Evolutionary conservation across 225 moss, liverwort and hornwort species (phyloP).

Genomic region (Marchantia polymorpha): DNA sequence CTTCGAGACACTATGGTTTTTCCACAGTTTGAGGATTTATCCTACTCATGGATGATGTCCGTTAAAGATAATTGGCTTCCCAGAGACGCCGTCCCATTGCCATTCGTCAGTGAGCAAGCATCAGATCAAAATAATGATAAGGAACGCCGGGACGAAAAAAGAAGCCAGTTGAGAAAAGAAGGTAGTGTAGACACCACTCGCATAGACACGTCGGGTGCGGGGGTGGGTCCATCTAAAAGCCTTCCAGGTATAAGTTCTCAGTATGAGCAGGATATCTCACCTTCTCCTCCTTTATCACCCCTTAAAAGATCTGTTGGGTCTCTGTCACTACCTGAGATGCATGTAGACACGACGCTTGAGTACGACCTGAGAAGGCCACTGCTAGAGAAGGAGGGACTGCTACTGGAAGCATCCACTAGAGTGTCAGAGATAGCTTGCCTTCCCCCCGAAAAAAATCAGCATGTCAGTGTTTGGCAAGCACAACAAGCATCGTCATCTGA

Average conservation of each 20-base stretch:
- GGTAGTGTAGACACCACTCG: conserved; percentile 43
- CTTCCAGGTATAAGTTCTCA: conserved; percentile 40
- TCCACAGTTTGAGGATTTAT: conserved; percentile 70
- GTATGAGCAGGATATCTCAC: conserved; percentile 19
- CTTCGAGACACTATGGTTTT: conserved; percentile 74
- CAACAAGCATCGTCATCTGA: conserved; percentile 40
- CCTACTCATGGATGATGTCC: conserved; percentile 76
- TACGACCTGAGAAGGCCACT: conserved; percentile 52
- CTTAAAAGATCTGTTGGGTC: conserved; percentile 31
- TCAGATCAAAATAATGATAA: conserved; percentile 44
- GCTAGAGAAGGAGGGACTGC: conserved; percentile 30
- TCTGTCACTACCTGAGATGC: conserved; percentile 29
- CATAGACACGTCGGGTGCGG: conserved; percentile 32
- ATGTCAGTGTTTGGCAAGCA: neutral
- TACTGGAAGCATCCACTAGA: conserved; percentile 18
- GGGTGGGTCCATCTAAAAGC: conserved; percentile 43
- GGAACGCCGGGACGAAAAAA: conserved; percentile 38
- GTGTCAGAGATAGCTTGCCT: conserved; percentile 31
- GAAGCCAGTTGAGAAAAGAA: conserved; percentile 37
- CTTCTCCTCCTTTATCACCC: conserved; percentile 29
- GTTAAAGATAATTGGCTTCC: conserved; percentile 74
- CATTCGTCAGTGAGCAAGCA: conserved; percentile 56
- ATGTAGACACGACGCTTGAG: conserved; percentile 27
- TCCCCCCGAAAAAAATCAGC: neutral
- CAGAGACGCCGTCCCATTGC: conserved; percentile 53